phyloP scores from a whole-genome alignment of 140 eudicot genomes.

The Cichorium intybus region DNA sequence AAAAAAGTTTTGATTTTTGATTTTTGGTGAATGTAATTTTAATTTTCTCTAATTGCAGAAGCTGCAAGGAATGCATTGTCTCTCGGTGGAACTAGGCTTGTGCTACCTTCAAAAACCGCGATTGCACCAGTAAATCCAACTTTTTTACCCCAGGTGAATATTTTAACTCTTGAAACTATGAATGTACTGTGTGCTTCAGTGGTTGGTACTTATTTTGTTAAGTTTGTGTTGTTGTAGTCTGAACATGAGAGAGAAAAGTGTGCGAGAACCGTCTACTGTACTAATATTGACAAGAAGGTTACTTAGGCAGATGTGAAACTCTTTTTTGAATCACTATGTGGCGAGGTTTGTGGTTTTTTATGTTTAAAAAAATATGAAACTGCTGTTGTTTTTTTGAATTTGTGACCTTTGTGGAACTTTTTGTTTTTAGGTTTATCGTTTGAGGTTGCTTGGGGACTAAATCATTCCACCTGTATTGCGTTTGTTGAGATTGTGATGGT shows the following conservation, averaged over 20 bases:
- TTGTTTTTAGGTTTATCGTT: no score
- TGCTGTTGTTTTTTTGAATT: background rate
- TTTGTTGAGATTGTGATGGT: no score
- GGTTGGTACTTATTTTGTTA: background rate
- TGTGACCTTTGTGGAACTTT: no score
- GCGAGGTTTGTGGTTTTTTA: constrained; percentile 54
- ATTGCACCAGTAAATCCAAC: constrained; percentile 92
- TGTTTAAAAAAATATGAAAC: background rate
- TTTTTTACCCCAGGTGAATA: constrained; percentile 63
- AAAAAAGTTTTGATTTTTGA: no score
- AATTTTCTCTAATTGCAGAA: no score
- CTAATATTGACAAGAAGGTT: constrained; percentile 92
- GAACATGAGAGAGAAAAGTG: constrained; percentile 98
- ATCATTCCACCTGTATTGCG: no score
- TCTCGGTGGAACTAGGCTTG: background rate
- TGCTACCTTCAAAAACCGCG: constrained; percentile 83
- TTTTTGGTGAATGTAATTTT: no score
- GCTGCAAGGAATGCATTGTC: no score
- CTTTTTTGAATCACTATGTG: constrained; percentile 70
- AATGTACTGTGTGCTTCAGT: background rate
- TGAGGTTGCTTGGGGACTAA: no score
- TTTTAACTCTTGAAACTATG: background rate
- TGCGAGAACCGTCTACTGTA: constrained; percentile 80
- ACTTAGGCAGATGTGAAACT: constrained; percentile 74
- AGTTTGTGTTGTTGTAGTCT: constrained; percentile 38